Percentiles rank a stretch among this genome's conserved stretches.
Conservation (phyloP, 2,329 filamentous ascomycete genomes). For the Diplocarpon rosae region DNA sequence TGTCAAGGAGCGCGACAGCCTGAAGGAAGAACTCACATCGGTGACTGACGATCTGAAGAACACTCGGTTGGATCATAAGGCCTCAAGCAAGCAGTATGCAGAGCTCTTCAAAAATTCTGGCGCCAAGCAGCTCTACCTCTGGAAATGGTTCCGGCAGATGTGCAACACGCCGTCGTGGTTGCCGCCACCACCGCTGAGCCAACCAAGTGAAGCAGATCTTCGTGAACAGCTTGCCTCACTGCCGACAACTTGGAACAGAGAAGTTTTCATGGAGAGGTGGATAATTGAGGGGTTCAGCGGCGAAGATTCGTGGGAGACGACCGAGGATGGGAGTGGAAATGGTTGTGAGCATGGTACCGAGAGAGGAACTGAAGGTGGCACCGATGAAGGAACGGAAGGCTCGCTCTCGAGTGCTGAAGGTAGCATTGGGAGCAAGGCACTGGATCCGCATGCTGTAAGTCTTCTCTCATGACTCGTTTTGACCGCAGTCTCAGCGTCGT, state of each 20-base stretch:
- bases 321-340: too few species aligned
- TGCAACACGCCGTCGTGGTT: too few species aligned
- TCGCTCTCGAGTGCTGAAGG: background rate
- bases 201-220: too few species aligned
- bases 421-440: background rate
- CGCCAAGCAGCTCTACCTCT: conserved; percentile 9
- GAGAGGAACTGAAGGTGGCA: background rate
- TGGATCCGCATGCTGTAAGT: background rate
- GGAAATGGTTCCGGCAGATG: conserved; percentile 1
- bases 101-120: conserved; percentile 1
- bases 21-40: background rate
- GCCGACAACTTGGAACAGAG: background rate
- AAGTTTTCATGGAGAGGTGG: conserved; percentile 3
- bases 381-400: background rate
- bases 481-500: background rate
- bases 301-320: too few species aligned
- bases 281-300: background rate
- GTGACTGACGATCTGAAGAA: background rate
- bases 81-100: background rate
- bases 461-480: background rate
- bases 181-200: too few species aligned
- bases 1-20: conserved; percentile 3
- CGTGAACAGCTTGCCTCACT: too few species aligned
- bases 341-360: too few species aligned
- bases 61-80: conserved; percentile 2